Base-by-base conservation (phyloP, 371 early-diverging fungal genomes). In the Apophysomyces sp. region DNA sequence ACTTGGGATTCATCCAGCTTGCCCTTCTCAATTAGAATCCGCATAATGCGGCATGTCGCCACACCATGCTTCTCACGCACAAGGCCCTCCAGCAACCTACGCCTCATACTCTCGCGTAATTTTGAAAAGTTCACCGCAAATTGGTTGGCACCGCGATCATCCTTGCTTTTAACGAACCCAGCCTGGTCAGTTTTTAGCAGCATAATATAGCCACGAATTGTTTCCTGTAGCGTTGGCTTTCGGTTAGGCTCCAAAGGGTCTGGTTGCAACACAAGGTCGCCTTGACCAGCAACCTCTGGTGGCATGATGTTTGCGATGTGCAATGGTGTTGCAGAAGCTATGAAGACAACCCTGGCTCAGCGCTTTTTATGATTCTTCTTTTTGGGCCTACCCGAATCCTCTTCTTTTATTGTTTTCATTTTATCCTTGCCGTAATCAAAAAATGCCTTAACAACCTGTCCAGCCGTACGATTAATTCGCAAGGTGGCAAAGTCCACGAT, bases 1-100 rank as follows among this genome's bases (percentile, higher is more conserved):
- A 92, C 78, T 76, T 90, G 86, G 63, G 90, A 89, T 62, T 96
- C 97, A 60, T 93, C 94, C 61, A 95, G 72, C 74, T 92, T 93
- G 37, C 90, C 89, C 69, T 90, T 89, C 37, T 86, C 85, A 49
- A 82, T 70, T 68, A 96, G 67, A 54, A 95, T 83, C 36, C 92
- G 74, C 68, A 92, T 79, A 37, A 95, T 84, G 44, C 94, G 83
- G 65, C 86, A 73, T 51, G 87, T 86, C 8, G 86, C 83, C n/a
- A 78, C 67, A 31, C 97, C 96, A 71, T 85, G 90, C 58, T 87
- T 82, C 37, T 94, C 89, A 52, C 83, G 72, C 4, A 95, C 69
- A 16, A 92, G 69, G 0, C 79, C 72, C 67, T 93, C 90, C 15
- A 97, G 65, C 29, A 91, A 58, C 36, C 74, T 69, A 44, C 83